Base-by-base conservation (phyloP, 1,284 basidiomycete species). In the Irpex sp. region DNA sequence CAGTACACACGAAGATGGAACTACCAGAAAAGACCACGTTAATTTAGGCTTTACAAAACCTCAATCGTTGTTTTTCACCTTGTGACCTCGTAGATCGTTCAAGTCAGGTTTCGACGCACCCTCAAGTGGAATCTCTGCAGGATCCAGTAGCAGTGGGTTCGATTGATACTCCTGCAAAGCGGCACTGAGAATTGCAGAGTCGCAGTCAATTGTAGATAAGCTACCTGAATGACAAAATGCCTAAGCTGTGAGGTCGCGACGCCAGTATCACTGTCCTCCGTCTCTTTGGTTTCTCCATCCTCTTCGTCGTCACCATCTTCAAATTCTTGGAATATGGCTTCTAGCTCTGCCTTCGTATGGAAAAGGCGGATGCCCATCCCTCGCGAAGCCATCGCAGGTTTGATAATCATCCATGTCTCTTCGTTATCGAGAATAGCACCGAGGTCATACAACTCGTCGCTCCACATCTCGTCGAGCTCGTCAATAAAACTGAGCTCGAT, bases 1-100 rank as follows among this genome's bases (percentile, higher is more conserved):
- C 95, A 95, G 74, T 99, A 99, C 2, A 89, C 93, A 46, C 97
- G 87, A 50, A 99, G 83, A 76, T 99, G 97, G 75, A 98, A 99
- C 90, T 95, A 51, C 49, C 8, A 70, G 61, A 51, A 35, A 43
- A n/a, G 13, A 8, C 49, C 17, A 9, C 5, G 33, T 62, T 54
- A 65, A 58, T 68, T 61, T 43, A 61, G 62, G 26, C 26, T 26
- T 26, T 55, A 62, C 54, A 64, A 63, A 37, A 51, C 63, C 62
- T 50, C 55, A 56, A 67, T 61, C 64, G 58, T 51, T 60, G 60
- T 39, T 37, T 37, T 64, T 73, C 81, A 92, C 92, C 81, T 94
- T 94, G 71, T 85, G 80, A 21, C 90, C 90, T 62, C 74, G 71
- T 3, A 82, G 73, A 53, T 76, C 62, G 9, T 70, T 66, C 15